Percentiles rank a stretch among this genome's conserved stretches.
Evolutionary conservation across 1,284 basidiomycete genomes (phyloP).

Genomic region (Boletus semigastroideus): DNA sequence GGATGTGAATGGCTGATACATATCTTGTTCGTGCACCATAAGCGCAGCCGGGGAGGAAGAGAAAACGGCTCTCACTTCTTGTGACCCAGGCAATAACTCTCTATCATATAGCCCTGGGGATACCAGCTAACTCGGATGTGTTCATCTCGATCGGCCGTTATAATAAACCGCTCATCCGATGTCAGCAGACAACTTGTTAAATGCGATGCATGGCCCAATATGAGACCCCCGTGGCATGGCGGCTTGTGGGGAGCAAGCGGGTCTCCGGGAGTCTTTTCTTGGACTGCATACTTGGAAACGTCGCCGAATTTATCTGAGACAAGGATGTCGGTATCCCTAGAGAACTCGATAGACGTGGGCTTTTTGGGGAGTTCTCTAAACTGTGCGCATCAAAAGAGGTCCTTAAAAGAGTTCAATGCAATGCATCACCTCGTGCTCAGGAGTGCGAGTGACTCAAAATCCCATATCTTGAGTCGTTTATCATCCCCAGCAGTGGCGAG

Average conservation of each 20-base stretch:
- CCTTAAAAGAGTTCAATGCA: not conserved
- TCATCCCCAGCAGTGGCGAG: conserved; percentile 74
- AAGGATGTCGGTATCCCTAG: conserved; percentile 56
- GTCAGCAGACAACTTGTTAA: conserved; percentile 73
- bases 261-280: conserved; percentile 35
- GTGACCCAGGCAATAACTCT: conserved; percentile 84
- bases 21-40: conserved; percentile 53
- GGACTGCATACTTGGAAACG: conserved; percentile 59
- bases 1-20: conserved; percentile 78
- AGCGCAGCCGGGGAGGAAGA: not conserved
- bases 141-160: conserved; percentile 90
- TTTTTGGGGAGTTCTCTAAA: conserved; percentile 74
- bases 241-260: conserved; percentile 66
- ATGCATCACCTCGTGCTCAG: conserved; percentile 57
- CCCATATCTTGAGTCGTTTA: conserved; percentile 78
- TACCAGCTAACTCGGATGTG: conserved; percentile 91
- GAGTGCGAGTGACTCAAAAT: conserved; percentile 52
- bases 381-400: conserved; percentile 14
- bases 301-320: conserved; percentile 89
- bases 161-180: conserved; percentile 66
- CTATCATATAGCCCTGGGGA: conserved; percentile 80
- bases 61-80: conserved; percentile 57
- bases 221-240: conserved; percentile 68
- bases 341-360: conserved; percentile 64
- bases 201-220: conserved; percentile 86